phyloP scores from a whole-genome alignment of 345 rosid genomes.

The Mallotus nudiflorus region DNA sequence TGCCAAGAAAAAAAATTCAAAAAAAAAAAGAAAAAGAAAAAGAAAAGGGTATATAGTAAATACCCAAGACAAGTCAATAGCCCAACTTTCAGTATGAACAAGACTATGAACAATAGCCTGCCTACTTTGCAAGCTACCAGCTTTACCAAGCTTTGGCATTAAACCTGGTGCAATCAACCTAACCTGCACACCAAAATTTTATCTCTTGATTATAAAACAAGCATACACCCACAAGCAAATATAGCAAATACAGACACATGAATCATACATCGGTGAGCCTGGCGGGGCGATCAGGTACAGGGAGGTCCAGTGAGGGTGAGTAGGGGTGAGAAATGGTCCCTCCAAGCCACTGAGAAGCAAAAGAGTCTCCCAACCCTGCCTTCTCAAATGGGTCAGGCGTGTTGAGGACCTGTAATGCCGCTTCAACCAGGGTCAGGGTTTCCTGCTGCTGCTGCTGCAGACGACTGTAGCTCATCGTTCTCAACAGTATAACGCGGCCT shows the following conservation, averaged over 20 bases:
- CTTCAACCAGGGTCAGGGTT: constrained; percentile 57
- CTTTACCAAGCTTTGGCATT: constrained; percentile 95
- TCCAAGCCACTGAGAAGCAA: constrained; percentile 74
- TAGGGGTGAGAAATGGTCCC: constrained; percentile 62
- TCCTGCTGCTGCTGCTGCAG: no score
- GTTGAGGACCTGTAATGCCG: constrained; percentile 69
- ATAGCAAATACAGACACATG: no score
- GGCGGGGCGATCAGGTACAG: constrained; percentile 76
- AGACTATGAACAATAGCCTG: constrained; percentile 93
- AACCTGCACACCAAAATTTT: constrained; percentile 43
- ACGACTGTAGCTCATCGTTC: no score
- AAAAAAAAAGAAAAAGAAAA: neutral
- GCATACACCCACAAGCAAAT: neutral
- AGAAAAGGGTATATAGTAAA: constrained; percentile 19
- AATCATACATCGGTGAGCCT: constrained; percentile 62
- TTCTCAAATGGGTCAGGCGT: constrained; percentile 79
- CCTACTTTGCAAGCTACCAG: constrained; percentile 89
- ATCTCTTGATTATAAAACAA: neutral
- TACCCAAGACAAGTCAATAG: constrained; percentile 92
- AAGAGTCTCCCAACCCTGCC: constrained; percentile 67
- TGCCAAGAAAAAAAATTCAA: neutral
- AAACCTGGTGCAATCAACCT: constrained; percentile 79
- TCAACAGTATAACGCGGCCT: no score
- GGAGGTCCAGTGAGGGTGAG: constrained; percentile 46
- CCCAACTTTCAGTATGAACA: constrained; percentile 92